Evolutionary conservation across 257 asterid species (phyloP).

Genomic region (Ocimum tenuiflorum): DNA sequence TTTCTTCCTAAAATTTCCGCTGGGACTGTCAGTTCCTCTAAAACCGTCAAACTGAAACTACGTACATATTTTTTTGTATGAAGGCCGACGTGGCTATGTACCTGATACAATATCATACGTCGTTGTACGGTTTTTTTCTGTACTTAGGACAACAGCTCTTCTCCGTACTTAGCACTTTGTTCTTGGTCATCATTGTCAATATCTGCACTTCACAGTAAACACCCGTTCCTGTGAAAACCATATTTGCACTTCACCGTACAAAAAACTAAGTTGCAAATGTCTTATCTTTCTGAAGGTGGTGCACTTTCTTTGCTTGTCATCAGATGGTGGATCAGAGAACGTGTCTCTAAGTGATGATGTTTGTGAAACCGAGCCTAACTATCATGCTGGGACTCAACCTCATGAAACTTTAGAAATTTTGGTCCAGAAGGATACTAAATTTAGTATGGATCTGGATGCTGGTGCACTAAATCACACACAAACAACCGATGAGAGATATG

Average conservation of each 20-base stretch:
- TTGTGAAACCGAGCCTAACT: constrained; percentile 26
- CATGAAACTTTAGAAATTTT: constrained; percentile 25
- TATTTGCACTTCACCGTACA: constrained; percentile 12
- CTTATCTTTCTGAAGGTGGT: constrained; percentile 44
- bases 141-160: not conserved
- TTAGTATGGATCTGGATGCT: constrained; percentile 13
- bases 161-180: constrained; percentile 1
- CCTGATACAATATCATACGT: constrained; percentile 6
- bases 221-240: constrained; percentile 2
- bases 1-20: constrained; percentile 6
- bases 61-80: not conserved
- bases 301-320: constrained; percentile 47
- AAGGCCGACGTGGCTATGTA: not conserved
- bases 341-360: constrained; percentile 25
- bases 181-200: constrained; percentile 6
- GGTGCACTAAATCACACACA: constrained; percentile 21
- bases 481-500: constrained; percentile 21
- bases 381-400: constrained; percentile 20
- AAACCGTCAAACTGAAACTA: not conserved
- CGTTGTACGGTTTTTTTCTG: not conserved
- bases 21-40: not conserved
- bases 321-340: constrained; percentile 36
- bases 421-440: constrained; percentile 23
- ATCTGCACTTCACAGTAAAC: not conserved
- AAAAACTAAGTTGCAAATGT: constrained; percentile 13